Percentiles rank a stretch among this genome's conserved stretches.
Conservation (phyloP, 1,284 basidiomycete genomes). For the Boletellus deceptivus region DNA sequence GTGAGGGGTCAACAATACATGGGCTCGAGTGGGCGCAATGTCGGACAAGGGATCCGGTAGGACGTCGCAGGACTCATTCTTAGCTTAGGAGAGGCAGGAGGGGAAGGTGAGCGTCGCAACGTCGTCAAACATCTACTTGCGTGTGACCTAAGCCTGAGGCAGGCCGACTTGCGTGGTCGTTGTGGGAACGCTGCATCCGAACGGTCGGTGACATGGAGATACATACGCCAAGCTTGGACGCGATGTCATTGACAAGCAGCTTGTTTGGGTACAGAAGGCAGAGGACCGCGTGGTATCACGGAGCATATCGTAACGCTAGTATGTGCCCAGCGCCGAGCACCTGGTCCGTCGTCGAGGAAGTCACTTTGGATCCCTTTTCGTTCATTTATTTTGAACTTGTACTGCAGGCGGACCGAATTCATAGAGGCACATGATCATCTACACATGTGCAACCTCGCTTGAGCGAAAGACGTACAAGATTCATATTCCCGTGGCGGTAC, state of each 20-base stretch:
- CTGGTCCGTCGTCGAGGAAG: slow-evolving; percentile 52
- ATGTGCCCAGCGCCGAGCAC: slow-evolving; percentile 33
- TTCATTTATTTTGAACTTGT: slow-evolving; percentile 21
- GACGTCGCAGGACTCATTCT: slow-evolving; percentile 49
- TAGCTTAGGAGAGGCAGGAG: slow-evolving; percentile 27
- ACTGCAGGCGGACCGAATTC: slow-evolving; percentile 48
- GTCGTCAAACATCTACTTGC: slow-evolving; percentile 18
- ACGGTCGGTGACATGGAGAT: slow-evolving; percentile 41
- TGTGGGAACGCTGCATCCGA: slow-evolving; percentile 38
- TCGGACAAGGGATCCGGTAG: too few relatives aligned
- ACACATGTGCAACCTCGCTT: background rate
- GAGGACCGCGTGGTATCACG: background rate
- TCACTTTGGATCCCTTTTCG: slow-evolving; percentile 28
- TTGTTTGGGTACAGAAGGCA: slow-evolving; percentile 12
- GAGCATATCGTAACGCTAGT: slow-evolving; percentile 48
- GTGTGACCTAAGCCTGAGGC: background rate
- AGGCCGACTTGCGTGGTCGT: slow-evolving; percentile 48
- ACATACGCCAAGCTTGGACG: slow-evolving; percentile 43
- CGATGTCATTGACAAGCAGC: too few relatives aligned
- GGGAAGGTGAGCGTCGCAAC: slow-evolving; percentile 37
- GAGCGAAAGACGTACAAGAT: slow-evolving; percentile 42
- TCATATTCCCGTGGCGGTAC: slow-evolving; percentile 37
- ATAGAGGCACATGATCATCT: background rate
- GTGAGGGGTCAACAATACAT: too few relatives aligned
- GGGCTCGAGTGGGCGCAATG: too few relatives aligned